phyloP scores from a whole-genome alignment of 2,329 filamentous ascomycete genomes.

The Lizonia empirigonia region DNA sequence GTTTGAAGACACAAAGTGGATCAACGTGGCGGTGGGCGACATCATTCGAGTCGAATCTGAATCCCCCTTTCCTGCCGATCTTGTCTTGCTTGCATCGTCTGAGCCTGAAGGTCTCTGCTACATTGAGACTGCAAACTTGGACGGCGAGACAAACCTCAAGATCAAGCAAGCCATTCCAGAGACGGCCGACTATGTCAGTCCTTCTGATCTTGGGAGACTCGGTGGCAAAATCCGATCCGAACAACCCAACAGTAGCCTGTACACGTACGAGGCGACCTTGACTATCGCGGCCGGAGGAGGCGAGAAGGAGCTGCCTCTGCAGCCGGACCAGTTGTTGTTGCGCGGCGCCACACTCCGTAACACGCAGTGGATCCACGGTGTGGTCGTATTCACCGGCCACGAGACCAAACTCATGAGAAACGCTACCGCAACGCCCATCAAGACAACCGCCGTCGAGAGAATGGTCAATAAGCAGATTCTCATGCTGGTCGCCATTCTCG shows the following conservation, averaged over 20 bases:
- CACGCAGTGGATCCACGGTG: constrained; percentile 94
- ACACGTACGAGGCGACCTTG: constrained; percentile 96
- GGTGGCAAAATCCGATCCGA: constrained; percentile 89
- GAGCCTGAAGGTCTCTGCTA: constrained; percentile 98
- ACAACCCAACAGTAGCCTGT: constrained; percentile 96
- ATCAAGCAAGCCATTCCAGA: constrained; percentile 98
- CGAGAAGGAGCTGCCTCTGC: constrained; percentile 88
- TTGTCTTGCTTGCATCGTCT: constrained; percentile 90
- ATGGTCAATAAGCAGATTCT: constrained; percentile 94
- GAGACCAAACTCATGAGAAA: constrained; percentile 99
- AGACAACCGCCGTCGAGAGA: constrained; percentile 92
- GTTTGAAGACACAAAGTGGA: constrained; percentile 90
- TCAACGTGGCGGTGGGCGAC: constrained; percentile 90
- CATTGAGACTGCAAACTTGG: constrained; percentile 96
- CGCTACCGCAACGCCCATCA: constrained; percentile 95
- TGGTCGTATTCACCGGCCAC: constrained; percentile 96
- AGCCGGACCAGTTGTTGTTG: constrained; percentile 89
- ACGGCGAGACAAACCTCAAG: constrained; percentile 97
- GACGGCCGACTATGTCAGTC: constrained; percentile 84
- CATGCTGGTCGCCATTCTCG: constrained; percentile 82
- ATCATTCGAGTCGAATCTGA: constrained; percentile 93
- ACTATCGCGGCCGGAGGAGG: constrained; percentile 89
- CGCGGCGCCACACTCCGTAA: constrained; percentile 93
- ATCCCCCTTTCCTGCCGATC: constrained; percentile 89
- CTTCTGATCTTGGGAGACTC: constrained; percentile 81